phyloP scores from a whole-genome alignment of 2,329 filamentous ascomycete genomes.

The Ceratocystis eucalypticola region DNA sequence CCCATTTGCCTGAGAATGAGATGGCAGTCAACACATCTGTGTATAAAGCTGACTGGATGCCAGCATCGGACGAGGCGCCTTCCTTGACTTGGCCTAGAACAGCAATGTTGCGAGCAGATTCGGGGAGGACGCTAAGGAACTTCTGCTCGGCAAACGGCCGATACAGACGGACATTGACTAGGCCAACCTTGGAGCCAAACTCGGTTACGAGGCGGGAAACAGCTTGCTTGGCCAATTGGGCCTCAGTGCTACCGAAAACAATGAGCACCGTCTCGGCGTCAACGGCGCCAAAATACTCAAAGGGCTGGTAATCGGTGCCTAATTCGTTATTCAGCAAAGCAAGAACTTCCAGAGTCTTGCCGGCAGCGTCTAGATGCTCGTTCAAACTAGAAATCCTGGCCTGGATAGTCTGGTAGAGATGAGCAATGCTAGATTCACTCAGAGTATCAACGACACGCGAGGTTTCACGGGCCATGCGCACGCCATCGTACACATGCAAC shows the following conservation, averaged over 20 bases:
- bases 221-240: slow-evolving; percentile 72
- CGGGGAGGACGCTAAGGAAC: slow-evolving; percentile 70
- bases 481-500: slow-evolving; percentile 77
- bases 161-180: slow-evolving; percentile 85
- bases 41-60: slow-evolving; percentile 73
- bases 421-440: slow-evolving; percentile 54
- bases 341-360: slow-evolving; percentile 57
- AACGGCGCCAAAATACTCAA: slow-evolving; percentile 83
- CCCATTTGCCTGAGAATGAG: slow-evolving; percentile 59
- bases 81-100: slow-evolving; percentile 81
- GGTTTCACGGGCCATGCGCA: slow-evolving; percentile 70
- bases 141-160: slow-evolving; percentile 90
- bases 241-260: slow-evolving; percentile 83
- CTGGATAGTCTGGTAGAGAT: slow-evolving; percentile 53
- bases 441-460: slow-evolving; percentile 71
- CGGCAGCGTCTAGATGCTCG: slow-evolving; percentile 58
- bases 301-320: slow-evolving; percentile 81
- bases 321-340: slow-evolving; percentile 76
- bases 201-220: slow-evolving; percentile 52
- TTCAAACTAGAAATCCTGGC: slow-evolving; percentile 48
- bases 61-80: slow-evolving; percentile 57
- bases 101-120: slow-evolving; percentile 59
- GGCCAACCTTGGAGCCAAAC: slow-evolving; percentile 65
- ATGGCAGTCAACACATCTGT: slow-evolving; percentile 80
- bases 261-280: slow-evolving; percentile 72